Conservation (phyloP, 192 early-diverging fungal genomes). For the Coemansia sp. region DNA sequence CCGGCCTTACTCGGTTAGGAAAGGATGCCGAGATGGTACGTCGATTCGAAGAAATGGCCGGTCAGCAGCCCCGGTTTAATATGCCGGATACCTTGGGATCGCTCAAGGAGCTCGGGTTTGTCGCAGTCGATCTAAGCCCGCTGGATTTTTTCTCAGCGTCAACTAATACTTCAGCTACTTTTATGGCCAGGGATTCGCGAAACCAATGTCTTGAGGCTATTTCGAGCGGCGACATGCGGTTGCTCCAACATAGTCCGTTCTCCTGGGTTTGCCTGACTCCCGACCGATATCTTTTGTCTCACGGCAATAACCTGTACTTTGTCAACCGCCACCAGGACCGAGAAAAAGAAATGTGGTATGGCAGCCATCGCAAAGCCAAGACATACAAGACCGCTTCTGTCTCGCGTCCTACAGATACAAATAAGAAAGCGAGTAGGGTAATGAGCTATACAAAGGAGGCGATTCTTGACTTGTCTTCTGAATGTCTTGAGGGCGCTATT, state of each 20-base stretch:
- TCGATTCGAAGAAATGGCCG: slow-evolving; percentile 6
- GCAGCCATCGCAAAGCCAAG: slow-evolving; percentile 20
- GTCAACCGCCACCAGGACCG: not conserved
- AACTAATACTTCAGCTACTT: not conserved
- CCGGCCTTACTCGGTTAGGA: not conserved
- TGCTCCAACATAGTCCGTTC: slow-evolving; percentile 26
- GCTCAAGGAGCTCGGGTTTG: slow-evolving; percentile 29
- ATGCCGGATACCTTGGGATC: slow-evolving; percentile 19
- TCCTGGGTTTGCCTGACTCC: slow-evolving; percentile 43
- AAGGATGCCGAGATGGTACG: slow-evolving; percentile 9
- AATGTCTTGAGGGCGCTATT: slow-evolving; percentile 61
- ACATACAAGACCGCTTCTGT: not conserved
- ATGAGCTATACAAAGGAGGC: slow-evolving; percentile 11
- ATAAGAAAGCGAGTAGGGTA: not conserved
- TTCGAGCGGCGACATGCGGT: slow-evolving; percentile 25
- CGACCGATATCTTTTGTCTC: slow-evolving; percentile 20
- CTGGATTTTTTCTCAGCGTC: slow-evolving; percentile 30
- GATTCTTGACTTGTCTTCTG: slow-evolving; percentile 25
- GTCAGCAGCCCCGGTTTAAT: not conserved
- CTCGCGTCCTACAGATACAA: not conserved
- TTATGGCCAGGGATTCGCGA: not conserved
- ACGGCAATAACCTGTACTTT: slow-evolving; percentile 8
- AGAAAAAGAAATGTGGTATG: slow-evolving; percentile 17
- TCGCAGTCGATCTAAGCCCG: slow-evolving; percentile 28
- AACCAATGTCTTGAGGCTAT: slow-evolving; percentile 10